Percentiles rank a stretch among this genome's conserved stretches.
Evolutionary conservation across 345 rosid genomes (phyloP).

Genomic region (Luvunga scandens): DNA sequence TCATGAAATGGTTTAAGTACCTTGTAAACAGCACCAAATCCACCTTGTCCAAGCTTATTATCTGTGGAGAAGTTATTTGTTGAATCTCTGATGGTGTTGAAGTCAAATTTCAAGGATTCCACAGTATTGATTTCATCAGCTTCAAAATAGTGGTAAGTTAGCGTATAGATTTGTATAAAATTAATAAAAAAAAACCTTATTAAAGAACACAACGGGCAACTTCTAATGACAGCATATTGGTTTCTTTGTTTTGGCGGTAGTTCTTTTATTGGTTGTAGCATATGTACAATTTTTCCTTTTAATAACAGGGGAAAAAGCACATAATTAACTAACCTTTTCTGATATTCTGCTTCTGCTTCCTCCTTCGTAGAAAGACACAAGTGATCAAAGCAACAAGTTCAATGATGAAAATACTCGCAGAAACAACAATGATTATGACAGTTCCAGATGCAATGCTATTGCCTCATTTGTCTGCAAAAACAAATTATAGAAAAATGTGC

Average conservation of each 20-base stretch:
- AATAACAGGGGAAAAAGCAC: background rate
- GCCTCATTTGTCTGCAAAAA: too few relatives aligned
- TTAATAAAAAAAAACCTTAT: too few relatives aligned
- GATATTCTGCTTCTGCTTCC: background rate
- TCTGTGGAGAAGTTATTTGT: slow-evolving; percentile 41
- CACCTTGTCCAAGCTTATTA: slow-evolving; percentile 55
- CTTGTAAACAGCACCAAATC: slow-evolving; percentile 62
- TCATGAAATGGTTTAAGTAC: slow-evolving; percentile 10
- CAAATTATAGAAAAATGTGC: too few relatives aligned
- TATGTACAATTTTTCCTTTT: too few relatives aligned
- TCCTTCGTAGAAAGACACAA: background rate
- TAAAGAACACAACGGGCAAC: too few relatives aligned
- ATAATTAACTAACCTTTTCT: background rate
- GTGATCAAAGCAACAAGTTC: slow-evolving; percentile 1
- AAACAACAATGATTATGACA: slow-evolving; percentile 24
- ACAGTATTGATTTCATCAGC: slow-evolving; percentile 2
- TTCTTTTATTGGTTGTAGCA: too few relatives aligned
- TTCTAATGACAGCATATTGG: too few relatives aligned
- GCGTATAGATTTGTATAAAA: background rate
- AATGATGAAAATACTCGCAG: slow-evolving; percentile 12
- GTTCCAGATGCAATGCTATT: slow-evolving; percentile 1
- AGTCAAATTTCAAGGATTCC: slow-evolving; percentile 38
- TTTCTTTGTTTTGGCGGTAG: too few relatives aligned
- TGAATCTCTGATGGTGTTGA: slow-evolving; percentile 34
- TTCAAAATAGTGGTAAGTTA: background rate